These are phyloP conservation scores for Tetracladium setigerum DNA, from an alignment of 495 filamentous ascomycete genomes.

Conservation along the genomic window DNA sequence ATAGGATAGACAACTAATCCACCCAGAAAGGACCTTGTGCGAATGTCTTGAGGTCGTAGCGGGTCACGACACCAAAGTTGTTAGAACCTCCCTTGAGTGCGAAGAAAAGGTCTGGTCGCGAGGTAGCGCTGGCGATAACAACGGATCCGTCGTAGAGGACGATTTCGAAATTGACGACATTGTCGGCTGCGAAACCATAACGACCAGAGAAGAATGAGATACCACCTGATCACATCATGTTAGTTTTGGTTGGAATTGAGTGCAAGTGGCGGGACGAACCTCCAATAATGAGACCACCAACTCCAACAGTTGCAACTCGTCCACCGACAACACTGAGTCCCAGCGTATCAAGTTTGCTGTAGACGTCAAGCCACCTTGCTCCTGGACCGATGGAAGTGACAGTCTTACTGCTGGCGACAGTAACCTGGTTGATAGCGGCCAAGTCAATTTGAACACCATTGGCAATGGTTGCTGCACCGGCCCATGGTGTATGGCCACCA, in stretches of 20 bases:
- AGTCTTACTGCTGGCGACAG: conserved; percentile 25
- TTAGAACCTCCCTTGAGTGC: conserved; percentile 47
- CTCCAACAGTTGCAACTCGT: conserved; percentile 14
- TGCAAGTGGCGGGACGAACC: conserved; percentile 15
- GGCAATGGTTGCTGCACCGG: conserved; percentile 37
- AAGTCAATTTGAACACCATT: conserved; percentile 50
- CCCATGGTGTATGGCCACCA: conserved; percentile 41
- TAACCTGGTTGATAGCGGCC: conserved; percentile 32
- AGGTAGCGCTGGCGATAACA: conserved; percentile 27
- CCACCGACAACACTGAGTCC: conserved; percentile 39
- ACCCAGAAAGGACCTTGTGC: conserved; percentile 3
- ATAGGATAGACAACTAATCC: background rate
- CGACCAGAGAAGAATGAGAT: conserved; percentile 35
- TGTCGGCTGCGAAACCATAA: conserved; percentile 41
- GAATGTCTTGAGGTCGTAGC: conserved; percentile 29
- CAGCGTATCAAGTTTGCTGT: conserved; percentile 34
- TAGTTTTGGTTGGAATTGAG: background rate
- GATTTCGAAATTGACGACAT: conserved; percentile 40
- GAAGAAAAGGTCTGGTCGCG: conserved; percentile 38
- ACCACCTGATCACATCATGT: conserved; percentile 25
- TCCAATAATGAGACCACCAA: conserved; percentile 17
- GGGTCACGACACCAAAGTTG: conserved; percentile 51
- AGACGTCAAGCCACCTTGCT: conserved; percentile 45
- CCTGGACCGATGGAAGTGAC: conserved; percentile 36
- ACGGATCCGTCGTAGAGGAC: conserved; percentile 43